Percentiles rank a stretch among this genome's conserved stretches.
Conservation (phyloP, 2,329 filamentous ascomycete species). For the Claviceps fusiformis region DNA sequence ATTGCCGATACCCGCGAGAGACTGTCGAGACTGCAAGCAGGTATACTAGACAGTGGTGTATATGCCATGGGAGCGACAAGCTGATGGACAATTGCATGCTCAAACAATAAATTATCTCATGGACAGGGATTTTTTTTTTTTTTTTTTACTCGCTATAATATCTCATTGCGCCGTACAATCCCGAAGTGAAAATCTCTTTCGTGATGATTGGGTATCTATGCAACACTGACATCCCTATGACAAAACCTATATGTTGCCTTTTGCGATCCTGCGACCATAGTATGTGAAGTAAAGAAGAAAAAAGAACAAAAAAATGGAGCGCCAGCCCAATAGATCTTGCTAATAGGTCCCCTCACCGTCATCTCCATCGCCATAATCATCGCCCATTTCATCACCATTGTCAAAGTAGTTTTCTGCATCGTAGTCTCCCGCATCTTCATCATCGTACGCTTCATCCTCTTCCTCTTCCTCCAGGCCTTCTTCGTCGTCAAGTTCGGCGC, state of each 20-base stretch:
- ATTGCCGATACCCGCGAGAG: conserved; percentile 30
- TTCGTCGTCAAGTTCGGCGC: conserved; percentile 35
- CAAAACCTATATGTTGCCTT: background rate
- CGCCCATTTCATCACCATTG: conserved; percentile 39
- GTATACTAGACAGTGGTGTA: conserved; percentile 24
- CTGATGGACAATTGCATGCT: conserved; percentile 5
- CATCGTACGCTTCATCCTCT: conserved; percentile 38
- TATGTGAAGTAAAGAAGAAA: background rate
- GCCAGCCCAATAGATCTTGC: background rate
- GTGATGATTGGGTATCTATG: conserved; percentile 1
- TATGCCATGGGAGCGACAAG: conserved; percentile 21
- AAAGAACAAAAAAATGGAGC: background rate
- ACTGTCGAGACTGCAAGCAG: conserved; percentile 26
- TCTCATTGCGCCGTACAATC: background rate
- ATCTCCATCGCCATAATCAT: conserved; percentile 37
- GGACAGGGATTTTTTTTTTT: background rate
- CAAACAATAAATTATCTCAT: background rate
- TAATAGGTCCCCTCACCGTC: conserved; percentile 32
- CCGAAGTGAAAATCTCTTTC: background rate
- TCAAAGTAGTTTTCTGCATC: conserved; percentile 49
- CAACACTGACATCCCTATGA: background rate
- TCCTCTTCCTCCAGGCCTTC: conserved; percentile 32
- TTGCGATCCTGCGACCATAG: background rate
- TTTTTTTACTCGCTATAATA: background rate
- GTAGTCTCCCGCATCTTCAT: conserved; percentile 47